A percentile compares a stretch with the other conserved stretches of the same genome.
Conservation (phyloP, 306 rosid species). For the Prunus salicina region DNA sequence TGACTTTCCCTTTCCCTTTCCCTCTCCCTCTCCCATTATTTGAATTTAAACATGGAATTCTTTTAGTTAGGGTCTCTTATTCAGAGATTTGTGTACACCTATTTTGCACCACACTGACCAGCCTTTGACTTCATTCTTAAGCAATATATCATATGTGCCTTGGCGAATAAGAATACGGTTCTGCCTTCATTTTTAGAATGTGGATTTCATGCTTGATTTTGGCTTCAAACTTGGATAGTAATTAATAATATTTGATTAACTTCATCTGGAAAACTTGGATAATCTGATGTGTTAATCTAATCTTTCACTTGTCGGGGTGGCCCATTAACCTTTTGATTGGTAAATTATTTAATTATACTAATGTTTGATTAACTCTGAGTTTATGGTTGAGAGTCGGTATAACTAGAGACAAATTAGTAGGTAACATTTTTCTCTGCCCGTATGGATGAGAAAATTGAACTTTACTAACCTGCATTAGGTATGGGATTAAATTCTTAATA, state of each 20-base stretch:
- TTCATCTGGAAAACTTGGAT: too few relatives aligned
- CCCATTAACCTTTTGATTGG: not conserved
- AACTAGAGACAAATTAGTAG: conserved; percentile 4
- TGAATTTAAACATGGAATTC: conserved; percentile 29
- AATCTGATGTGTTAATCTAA: too few relatives aligned
- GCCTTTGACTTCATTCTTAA: conserved; percentile 58
- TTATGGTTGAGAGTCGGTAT: not conserved
- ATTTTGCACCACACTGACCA: conserved; percentile 17
- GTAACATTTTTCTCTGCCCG: conserved; percentile 8
- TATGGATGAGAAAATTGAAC: not conserved
- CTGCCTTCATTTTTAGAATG: not conserved
- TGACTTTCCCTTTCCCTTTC: not conserved
- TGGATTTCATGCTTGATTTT: conserved; percentile 14
- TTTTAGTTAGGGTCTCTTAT: conserved; percentile 57
- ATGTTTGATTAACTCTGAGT: not conserved
- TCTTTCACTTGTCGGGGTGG: not conserved
- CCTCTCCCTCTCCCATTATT: conserved; percentile 27
- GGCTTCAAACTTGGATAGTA: not conserved
- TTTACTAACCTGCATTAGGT: not conserved
- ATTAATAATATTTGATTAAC: not conserved
- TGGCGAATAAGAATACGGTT: conserved; percentile 16
- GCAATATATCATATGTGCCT: conserved; percentile 32
- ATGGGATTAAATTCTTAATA: conserved; percentile 15
- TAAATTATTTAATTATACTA: not conserved
- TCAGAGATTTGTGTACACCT: conserved; percentile 34